These are phyloP conservation scores for Austroboletus eburneus DNA, from an alignment of 768 basidiomycete genomes.

Conservation along the genomic window DNA sequence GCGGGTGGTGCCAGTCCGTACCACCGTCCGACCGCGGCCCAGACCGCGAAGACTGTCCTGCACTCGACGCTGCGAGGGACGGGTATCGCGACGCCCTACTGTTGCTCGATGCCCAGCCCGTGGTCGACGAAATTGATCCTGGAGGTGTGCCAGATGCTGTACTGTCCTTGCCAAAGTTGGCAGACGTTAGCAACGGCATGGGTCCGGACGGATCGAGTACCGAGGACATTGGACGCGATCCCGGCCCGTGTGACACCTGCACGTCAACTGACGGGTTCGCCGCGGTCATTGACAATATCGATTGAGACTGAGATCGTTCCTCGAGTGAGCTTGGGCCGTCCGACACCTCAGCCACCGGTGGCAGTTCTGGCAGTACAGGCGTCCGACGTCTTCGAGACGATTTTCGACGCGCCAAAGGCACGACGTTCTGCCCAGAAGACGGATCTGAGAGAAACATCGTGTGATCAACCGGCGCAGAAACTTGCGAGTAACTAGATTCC, in stretches of 20 bases:
- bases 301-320: background rate
- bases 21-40: constrained; percentile 9
- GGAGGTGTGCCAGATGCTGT: constrained; percentile 11
- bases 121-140: constrained; percentile 16
- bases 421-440: constrained; percentile 1
- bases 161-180: constrained; percentile 22
- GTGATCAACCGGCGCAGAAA: constrained; percentile 20
- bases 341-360: constrained; percentile 19
- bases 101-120: constrained; percentile 10
- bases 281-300: background rate
- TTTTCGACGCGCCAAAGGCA: constrained; percentile 5
- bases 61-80: constrained; percentile 22
- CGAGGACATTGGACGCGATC: constrained; percentile 7
- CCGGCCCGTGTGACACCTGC: constrained; percentile 6
- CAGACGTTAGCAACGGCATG: constrained; percentile 24
- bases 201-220: background rate
- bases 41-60: constrained; percentile 4
- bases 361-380: constrained; percentile 4
- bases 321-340: background rate
- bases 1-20: constrained; percentile 24
- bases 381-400: constrained; percentile 8
- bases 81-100: constrained; percentile 25
- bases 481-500: constrained; percentile 23
- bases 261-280: constrained; percentile 9
- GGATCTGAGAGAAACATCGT: background rate